Base-by-base conservation (phyloP, 805 yeast species). In the Saccharomycopsis olivae region DNA sequence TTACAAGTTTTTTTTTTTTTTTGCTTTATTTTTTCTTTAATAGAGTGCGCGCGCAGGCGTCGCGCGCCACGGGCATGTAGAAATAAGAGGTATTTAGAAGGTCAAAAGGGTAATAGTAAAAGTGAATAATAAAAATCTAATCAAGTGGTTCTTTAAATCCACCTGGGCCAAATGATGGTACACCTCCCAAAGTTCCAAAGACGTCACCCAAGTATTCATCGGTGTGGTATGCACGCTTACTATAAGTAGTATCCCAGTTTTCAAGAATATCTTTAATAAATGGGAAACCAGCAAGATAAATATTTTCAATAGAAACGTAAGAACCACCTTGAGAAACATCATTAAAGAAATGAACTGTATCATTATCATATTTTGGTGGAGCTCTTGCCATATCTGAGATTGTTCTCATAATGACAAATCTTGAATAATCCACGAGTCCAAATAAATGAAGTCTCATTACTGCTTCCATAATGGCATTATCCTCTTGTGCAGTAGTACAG, bases 401-500 rank as follows among this genome's bases (percentile, higher is more conserved):
- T 35, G 79, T 63, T 62, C 82, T 71, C 73, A 74, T 60, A 20
- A 74, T 62, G 10, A 75, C 72, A 45, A 76, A 62, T 58, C 82
- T 68, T 45, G 66, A 58, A 54, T 58, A 76, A 54, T 74, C 79
- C 38, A 71, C 73, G 44, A 74, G 61, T 8, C 77, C 79, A 48
- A 61, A 62, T 44, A 60, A 61, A 45, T 70, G 71, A 51, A 69
- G 65, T 61, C 84, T 68, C 35, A 72, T 49, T 41, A 76, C 56
- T 6, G 74, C 72, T 54, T 75, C 81, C 51, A 76, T 65, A 13
- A 77, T 62, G 14, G 83, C 83, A 53, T 74, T 71, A 53, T 77
- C 84, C 56, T 77, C 84, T 56, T 75, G 81, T 40, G 78, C 79
- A 33, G 80, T 68, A 32, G 75, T 53, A 55, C 80, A 73, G 61